Conservation (phyloP, 345 rosid genomes). For the Sisymbrium irio region DNA sequence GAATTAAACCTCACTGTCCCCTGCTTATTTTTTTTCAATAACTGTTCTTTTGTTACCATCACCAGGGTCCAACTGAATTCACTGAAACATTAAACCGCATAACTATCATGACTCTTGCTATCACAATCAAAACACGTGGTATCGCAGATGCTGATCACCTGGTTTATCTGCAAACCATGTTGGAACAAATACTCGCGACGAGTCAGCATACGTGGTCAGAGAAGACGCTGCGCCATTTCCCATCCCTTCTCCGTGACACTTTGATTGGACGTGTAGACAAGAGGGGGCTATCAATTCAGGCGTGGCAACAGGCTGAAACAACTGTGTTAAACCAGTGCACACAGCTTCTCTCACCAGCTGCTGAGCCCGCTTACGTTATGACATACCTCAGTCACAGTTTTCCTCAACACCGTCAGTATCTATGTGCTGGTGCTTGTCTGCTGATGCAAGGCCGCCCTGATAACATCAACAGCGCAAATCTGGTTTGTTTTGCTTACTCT, state of each 20-base stretch:
- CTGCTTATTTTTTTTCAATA: conserved; percentile 8
- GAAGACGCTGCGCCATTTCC: conserved; percentile 79
- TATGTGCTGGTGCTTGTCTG: conserved; percentile 97
- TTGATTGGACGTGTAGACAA: conserved; percentile 66
- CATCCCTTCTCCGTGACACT: conserved; percentile 73
- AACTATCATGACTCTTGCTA: conserved; percentile 85
- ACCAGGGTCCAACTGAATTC: conserved; percentile 96
- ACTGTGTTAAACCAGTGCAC: conserved; percentile 91
- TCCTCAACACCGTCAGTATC: conserved; percentile 75
- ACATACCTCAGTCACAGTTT: conserved; percentile 82
- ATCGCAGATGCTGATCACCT: conserved; percentile 96
- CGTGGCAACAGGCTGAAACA: conserved; percentile 90
- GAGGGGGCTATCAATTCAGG: conserved; percentile 65
- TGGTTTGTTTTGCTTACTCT: conserved; percentile 47
- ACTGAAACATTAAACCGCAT: conserved; percentile 93
- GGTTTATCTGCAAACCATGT: conserved; percentile 80
- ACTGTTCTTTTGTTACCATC: conserved; percentile 19
- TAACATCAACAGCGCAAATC: conserved; percentile 76
- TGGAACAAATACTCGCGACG: conserved; percentile 84
- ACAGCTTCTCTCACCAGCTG: conserved; percentile 84
- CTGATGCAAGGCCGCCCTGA: conserved; percentile 94
- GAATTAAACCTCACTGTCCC: conserved; percentile 13
- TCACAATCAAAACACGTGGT: conserved; percentile 93
- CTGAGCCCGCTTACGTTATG: conserved; percentile 71
- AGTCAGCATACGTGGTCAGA: conserved; percentile 98